phyloP scores from a whole-genome alignment of 1,284 basidiomycete genomes.

The Microbotryum intermedium region DNA sequence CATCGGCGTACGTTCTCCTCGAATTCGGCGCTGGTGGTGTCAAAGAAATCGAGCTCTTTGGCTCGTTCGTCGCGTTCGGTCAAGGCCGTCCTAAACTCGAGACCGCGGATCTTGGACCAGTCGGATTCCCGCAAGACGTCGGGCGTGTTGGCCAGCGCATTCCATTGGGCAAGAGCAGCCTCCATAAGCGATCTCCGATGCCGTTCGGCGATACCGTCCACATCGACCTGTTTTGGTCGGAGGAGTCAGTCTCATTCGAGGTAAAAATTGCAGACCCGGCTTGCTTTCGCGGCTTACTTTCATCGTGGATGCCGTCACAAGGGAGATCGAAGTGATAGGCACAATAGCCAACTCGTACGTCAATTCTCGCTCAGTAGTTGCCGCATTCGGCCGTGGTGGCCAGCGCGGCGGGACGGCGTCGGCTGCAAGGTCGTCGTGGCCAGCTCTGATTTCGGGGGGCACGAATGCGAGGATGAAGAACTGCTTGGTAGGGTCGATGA shows the following conservation, averaged over 20 bases:
- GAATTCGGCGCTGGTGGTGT: slow-evolving; percentile 8
- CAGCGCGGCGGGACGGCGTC: slow-evolving; percentile 53
- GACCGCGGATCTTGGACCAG: slow-evolving; percentile 69
- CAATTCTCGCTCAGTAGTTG: slow-evolving; percentile 43
- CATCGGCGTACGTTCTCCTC: not conserved
- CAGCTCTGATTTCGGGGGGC: slow-evolving; percentile 34
- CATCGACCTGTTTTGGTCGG: slow-evolving; percentile 53
- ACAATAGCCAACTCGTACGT: slow-evolving; percentile 64
- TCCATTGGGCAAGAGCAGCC: slow-evolving; percentile 53
- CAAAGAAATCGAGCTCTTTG: slow-evolving; percentile 33
- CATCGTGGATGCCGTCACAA: slow-evolving; percentile 61
- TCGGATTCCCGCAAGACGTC: slow-evolving; percentile 44
- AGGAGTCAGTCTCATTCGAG: slow-evolving; percentile 1
- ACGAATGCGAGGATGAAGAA: slow-evolving; percentile 69
- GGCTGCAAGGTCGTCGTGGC: slow-evolving; percentile 51
- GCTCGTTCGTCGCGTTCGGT: slow-evolving; percentile 52
- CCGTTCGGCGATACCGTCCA: slow-evolving; percentile 56
- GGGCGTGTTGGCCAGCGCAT: not conserved
- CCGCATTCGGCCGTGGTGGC: slow-evolving; percentile 23
- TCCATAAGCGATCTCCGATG: slow-evolving; percentile 42
- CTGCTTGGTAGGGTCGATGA: slow-evolving; percentile 48
- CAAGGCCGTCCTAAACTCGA: slow-evolving; percentile 87
- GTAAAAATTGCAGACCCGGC: not conserved
- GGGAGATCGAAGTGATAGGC: slow-evolving; percentile 62
- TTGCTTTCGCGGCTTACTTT: slow-evolving; percentile 49